Evolutionary conservation across 2,329 filamentous ascomycete species (phyloP).

Genomic region (Cladosporium oxysporum): DNA sequence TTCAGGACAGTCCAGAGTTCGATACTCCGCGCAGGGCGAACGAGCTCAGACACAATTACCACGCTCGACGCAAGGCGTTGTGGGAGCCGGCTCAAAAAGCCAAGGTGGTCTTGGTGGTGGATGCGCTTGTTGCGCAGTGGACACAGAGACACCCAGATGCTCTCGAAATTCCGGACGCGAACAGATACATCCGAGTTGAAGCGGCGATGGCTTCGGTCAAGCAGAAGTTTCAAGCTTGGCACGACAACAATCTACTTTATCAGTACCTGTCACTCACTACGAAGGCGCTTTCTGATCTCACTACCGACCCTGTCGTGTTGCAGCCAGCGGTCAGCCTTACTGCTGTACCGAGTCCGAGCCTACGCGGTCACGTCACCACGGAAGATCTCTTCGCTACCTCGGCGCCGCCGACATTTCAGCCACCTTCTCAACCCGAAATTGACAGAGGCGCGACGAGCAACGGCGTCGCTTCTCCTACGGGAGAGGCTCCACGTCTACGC

Average conservation of each 20-base stretch:
- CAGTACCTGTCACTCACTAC: slow-evolving; percentile 16
- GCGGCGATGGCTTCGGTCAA: not conserved
- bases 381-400: slow-evolving; percentile 17
- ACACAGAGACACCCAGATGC: not conserved
- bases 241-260: slow-evolving; percentile 24
- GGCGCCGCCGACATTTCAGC: too few relatives aligned
- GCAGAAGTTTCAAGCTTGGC: slow-evolving; percentile 24
- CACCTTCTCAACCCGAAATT: not conserved
- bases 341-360: not conserved
- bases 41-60: slow-evolving; percentile 36
- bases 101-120: not conserved
- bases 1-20: slow-evolving; percentile 27
- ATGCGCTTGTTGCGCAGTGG: not conserved
- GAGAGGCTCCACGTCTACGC: not conserved
- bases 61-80: slow-evolving; percentile 9
- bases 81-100: slow-evolving; percentile 5
- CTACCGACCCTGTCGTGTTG: not conserved
- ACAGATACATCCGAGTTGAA: not conserved
- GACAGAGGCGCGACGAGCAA: not conserved
- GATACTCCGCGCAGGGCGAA: slow-evolving; percentile 28
- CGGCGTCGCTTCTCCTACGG: too few relatives aligned
- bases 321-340: not conserved
- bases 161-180: not conserved
- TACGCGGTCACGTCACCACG: slow-evolving; percentile 1
- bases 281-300: not conserved